These are phyloP conservation scores for Candida bentonensis DNA, from an alignment of 805 yeast species.

Conservation along the genomic window DNA sequence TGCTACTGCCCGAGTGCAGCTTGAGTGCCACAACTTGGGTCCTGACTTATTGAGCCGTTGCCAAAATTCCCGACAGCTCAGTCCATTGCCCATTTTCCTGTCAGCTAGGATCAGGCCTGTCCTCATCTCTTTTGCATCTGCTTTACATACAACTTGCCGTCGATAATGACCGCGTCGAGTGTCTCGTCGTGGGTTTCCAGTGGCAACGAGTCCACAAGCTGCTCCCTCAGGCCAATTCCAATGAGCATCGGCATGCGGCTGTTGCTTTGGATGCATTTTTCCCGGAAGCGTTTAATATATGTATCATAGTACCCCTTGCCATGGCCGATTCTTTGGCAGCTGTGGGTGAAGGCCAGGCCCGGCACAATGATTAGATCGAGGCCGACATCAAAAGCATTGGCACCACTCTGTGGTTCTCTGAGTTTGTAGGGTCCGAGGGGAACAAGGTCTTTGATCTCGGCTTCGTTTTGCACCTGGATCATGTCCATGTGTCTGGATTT, in stretches of 20 bases:
- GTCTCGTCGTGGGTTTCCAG: constrained; percentile 49
- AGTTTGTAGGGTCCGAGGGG: constrained; percentile 61
- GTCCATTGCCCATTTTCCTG: no score
- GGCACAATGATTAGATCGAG: constrained; percentile 72
- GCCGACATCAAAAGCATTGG: constrained; percentile 19
- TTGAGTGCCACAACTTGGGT: no score
- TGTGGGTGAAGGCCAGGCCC: constrained; percentile 61
- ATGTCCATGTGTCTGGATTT: constrained; percentile 33
- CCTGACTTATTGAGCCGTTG: no score
- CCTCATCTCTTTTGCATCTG: constrained; percentile 2
- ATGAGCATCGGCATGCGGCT: constrained; percentile 21
- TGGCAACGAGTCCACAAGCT: constrained; percentile 40
- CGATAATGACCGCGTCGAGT: constrained; percentile 41
- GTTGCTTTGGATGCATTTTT: constrained; percentile 15
- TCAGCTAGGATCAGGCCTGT: neutral
- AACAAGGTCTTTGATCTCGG: constrained; percentile 30
- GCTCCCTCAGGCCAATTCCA: constrained; percentile 56
- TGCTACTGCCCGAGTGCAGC: no score
- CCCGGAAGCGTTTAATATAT: constrained; percentile 37
- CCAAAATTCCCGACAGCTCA: no score
- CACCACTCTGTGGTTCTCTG: constrained; percentile 44
- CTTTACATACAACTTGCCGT: constrained; percentile 15
- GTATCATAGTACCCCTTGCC: constrained; percentile 92
- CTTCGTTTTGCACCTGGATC: constrained; percentile 30
- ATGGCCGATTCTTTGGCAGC: constrained; percentile 59